Evolutionary conservation across 2,329 filamentous ascomycete genomes (phyloP).

Genomic region (Fusarium tanahbumbuense): DNA sequence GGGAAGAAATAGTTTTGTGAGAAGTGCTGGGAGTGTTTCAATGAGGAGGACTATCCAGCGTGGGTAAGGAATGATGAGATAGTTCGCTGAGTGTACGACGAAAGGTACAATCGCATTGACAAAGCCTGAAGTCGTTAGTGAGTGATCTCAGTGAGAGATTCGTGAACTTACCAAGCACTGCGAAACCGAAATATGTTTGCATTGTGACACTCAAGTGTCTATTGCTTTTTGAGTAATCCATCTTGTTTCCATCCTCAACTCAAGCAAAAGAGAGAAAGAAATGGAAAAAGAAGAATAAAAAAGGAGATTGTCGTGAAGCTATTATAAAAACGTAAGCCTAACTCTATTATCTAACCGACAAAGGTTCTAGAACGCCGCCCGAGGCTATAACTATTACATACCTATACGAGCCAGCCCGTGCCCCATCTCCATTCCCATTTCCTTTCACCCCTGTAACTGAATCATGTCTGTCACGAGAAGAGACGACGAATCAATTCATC

Average conservation of each 20-base stretch:
- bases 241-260: slow-evolving; percentile 1
- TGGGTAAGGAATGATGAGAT: slow-evolving; percentile 52
- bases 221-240: slow-evolving; percentile 1
- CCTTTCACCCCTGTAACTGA: neutral
- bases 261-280: neutral
- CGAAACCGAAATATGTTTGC: slow-evolving; percentile 44
- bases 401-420: neutral
- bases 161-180: slow-evolving; percentile 39
- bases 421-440: neutral
- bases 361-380: neutral
- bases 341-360: neutral
- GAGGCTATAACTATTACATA: neutral
- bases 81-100: slow-evolving; percentile 50
- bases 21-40: slow-evolving; percentile 48
- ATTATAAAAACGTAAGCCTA: neutral
- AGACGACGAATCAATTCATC: slow-evolving; percentile 22
- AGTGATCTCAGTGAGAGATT: neutral
- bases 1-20: slow-evolving; percentile 47
- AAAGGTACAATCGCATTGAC: slow-evolving; percentile 48
- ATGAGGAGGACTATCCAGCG: slow-evolving; percentile 49
- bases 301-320: neutral
- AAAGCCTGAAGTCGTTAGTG: slow-evolving; percentile 45
- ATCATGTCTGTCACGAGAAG: neutral
- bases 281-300: neutral
- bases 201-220: slow-evolving; percentile 25